Base-by-base conservation (phyloP, 1,139 yeast genomes). In the Kurtzmaniella quercitrusa region DNA sequence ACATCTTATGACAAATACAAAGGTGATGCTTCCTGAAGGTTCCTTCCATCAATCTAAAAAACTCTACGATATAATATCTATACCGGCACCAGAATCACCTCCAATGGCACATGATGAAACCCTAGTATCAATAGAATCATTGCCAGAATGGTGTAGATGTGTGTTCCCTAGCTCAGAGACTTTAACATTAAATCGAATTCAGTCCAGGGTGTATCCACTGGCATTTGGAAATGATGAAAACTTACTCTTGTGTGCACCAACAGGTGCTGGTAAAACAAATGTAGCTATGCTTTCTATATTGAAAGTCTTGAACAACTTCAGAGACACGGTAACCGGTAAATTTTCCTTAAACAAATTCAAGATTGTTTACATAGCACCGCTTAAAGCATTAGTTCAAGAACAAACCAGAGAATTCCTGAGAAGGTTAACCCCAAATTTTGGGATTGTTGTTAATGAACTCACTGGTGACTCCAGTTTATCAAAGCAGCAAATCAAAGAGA, bases 231-330 rank as follows among this genome's bases (percentile, higher is more conserved):
- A 77, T 1, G 94, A 87, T 55, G 77, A 77, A 15, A 93, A 91
- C 53, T 60, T 93, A 41, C 68, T 93, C 17, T 69, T 93, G 52
- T 91, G 98, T 75, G 98, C 98, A 0, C 98, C 98, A 3, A 93
- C 98, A 0, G 98, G 98, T 65, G 97, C 97, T 3, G 98, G 98
- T 68, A 93, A 93, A 60, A 93, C 98, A 12, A 93, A 93, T 61
- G 95, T 91, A 29, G 98, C 98, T 0, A 75, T 93, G 80, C 66
- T 93, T 45, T 70, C 96, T 0, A 76, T 88, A 6, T 66, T 91
- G 18, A 72, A 85, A 43, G 70, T 87, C 0, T 62, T 90, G 23
- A 70, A 78, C 0, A 77, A 84, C 42, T 77, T 66, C 57, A 69
- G 85, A 52, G 64, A 73, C 42, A 58, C 62, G 11, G 61, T 60